Evolutionary conservation across 306 rosid species (phyloP).

Genomic region (Trichosanthes cucumerina): DNA sequence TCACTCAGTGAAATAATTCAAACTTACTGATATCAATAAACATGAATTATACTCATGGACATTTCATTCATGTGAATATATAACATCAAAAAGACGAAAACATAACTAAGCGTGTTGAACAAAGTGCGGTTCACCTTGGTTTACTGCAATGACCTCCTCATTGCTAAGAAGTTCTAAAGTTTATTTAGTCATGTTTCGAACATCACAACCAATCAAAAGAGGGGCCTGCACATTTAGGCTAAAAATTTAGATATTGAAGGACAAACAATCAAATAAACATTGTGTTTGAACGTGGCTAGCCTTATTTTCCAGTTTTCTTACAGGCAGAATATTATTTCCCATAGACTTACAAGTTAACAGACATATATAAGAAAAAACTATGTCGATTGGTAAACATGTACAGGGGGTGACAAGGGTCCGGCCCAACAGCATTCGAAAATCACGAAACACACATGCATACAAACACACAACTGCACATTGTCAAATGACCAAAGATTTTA

Average conservation of each 20-base stretch:
- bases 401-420: neutral
- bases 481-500: neutral
- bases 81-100: neutral
- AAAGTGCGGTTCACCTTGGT: constrained; percentile 50
- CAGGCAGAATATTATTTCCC: neutral
- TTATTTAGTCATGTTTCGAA: constrained; percentile 67
- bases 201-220: constrained; percentile 73
- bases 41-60: neutral
- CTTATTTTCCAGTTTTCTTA: neutral
- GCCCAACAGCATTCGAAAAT: neutral
- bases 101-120: neutral
- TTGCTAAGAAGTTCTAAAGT: constrained; percentile 60
- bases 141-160: constrained; percentile 70
- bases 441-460: neutral
- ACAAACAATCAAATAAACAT: neutral
- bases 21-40: no score
- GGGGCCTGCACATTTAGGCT: constrained; percentile 69
- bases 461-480: neutral
- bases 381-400: neutral
- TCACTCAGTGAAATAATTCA: neutral
- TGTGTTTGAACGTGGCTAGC: neutral
- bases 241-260: neutral
- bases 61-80: neutral
- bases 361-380: neutral
- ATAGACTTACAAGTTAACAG: neutral